Conservation (phyloP, 805 yeast genomes). For the Isabelozyma rhagii region DNA sequence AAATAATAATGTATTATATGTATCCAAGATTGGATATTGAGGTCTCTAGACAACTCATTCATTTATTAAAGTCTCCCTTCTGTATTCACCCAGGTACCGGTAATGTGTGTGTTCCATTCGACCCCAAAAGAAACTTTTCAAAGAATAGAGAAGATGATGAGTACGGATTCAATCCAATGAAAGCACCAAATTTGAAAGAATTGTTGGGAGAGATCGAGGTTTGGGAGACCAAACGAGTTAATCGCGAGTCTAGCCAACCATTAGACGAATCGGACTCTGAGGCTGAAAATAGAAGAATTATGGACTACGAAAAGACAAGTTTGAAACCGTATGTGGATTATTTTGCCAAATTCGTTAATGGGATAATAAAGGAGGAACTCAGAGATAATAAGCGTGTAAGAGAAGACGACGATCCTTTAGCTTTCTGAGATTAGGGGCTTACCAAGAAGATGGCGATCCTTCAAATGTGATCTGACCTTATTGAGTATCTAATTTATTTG, state of each 20-base stretch:
- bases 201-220: constrained; percentile 63
- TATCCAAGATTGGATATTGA: constrained; percentile 93
- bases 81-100: constrained; percentile 97
- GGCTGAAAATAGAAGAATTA: constrained; percentile 16
- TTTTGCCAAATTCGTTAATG: constrained; percentile 61
- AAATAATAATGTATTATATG: constrained; percentile 71
- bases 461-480: too few species aligned
- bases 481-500: background rate
- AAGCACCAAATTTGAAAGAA: constrained; percentile 70
- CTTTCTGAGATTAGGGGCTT: constrained; percentile 15
- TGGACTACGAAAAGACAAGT: constrained; percentile 62
- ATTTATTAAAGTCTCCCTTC: constrained; percentile 92
- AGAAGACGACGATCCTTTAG: constrained; percentile 26
- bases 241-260: constrained; percentile 23
- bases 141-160: constrained; percentile 32
- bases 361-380: constrained; percentile 54
- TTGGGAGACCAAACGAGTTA: constrained; percentile 36
- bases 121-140: constrained; percentile 40
- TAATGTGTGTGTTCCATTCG: constrained; percentile 88
- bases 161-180: constrained; percentile 69
- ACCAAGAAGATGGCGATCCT: too few species aligned
- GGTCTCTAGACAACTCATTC: constrained; percentile 86
- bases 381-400: constrained; percentile 31
- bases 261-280: constrained; percentile 16
- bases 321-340: constrained; percentile 67